These are phyloP conservation scores for Penicillium hesseltinei DNA, from an alignment of 2,329 filamentous ascomycete genomes.

Conservation along the genomic window DNA sequence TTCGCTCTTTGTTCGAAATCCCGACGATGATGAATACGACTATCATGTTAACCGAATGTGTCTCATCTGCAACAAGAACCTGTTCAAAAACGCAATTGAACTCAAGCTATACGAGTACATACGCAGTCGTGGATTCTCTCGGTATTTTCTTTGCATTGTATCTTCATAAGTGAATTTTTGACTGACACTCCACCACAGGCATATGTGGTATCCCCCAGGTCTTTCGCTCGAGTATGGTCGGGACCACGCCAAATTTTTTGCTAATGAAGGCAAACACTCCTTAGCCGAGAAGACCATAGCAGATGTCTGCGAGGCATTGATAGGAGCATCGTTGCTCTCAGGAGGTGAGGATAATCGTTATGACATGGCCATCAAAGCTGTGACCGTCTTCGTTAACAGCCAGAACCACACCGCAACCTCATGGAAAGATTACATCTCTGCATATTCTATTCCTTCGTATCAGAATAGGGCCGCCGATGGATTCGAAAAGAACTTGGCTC, in stretches of 20 bases:
- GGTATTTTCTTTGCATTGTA: conserved; percentile 43
- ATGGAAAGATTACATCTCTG: conserved; percentile 71
- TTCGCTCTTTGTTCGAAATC: conserved; percentile 73
- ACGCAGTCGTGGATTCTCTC: conserved; percentile 76
- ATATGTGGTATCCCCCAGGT: conserved; percentile 84
- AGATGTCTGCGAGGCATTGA: conserved; percentile 91
- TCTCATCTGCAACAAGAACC: conserved; percentile 85
- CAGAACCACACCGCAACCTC: conserved; percentile 65
- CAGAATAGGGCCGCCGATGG: conserved; percentile 63
- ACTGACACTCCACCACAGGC: conserved; percentile 41
- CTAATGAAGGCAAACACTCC: conserved; percentile 53
- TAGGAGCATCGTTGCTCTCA: conserved; percentile 73
- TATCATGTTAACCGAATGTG: conserved; percentile 90
- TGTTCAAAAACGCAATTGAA: conserved; percentile 73
- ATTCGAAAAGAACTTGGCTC: conserved; percentile 66
- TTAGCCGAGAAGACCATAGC: conserved; percentile 88
- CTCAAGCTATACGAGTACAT: conserved; percentile 70
- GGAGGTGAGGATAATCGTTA: conserved; percentile 52
- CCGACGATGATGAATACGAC: conserved; percentile 76
- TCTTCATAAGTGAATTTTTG: not conserved
- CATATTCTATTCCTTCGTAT: conserved; percentile 70
- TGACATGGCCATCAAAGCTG: conserved; percentile 60
- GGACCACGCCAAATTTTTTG: conserved; percentile 50
- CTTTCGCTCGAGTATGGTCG: conserved; percentile 74
- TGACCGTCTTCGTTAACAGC: conserved; percentile 62